Evolutionary conservation across 257 asterid species (phyloP).

Genomic region (Fraxinus anomala): DNA sequence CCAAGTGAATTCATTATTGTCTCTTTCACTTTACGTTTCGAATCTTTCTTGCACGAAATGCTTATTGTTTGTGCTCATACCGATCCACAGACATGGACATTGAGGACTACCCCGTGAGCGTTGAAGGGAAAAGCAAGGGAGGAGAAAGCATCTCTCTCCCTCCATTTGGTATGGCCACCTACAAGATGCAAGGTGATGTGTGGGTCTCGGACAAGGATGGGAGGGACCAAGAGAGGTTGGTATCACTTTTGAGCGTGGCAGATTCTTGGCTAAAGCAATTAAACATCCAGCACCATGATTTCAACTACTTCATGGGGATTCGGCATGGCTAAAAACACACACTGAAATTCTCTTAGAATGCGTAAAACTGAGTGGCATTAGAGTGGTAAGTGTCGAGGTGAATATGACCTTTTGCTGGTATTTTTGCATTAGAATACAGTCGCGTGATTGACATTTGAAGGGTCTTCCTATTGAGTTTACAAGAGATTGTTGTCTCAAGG

Average conservation of each 20-base stretch:
- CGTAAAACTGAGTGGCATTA: constrained; percentile 12
- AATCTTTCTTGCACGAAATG: background rate
- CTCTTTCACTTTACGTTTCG: too few relatives aligned
- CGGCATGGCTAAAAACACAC: constrained; percentile 46
- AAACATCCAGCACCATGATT: constrained; percentile 88
- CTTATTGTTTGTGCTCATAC: background rate
- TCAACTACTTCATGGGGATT: constrained; percentile 80
- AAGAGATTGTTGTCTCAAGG: background rate
- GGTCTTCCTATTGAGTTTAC: background rate
- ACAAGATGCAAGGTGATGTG: constrained; percentile 55
- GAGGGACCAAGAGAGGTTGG: constrained; percentile 53
- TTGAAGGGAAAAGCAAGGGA: constrained; percentile 34
- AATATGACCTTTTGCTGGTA: constrained; percentile 20
- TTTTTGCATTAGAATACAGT: background rate
- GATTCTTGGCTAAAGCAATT: constrained; percentile 97
- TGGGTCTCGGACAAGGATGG: constrained; percentile 46
- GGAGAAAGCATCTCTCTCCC: constrained; percentile 47
- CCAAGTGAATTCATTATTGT: background rate
- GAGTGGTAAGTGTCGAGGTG: constrained; percentile 27
- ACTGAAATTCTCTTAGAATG: constrained; percentile 6
- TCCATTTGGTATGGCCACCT: constrained; percentile 55
- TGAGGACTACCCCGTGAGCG: constrained; percentile 31
- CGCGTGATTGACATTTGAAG: background rate
- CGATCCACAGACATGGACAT: constrained; percentile 39
- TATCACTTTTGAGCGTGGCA: constrained; percentile 72